Percentiles rank a stretch among this genome's conserved stretches.
phyloP scores from a whole-genome alignment of 2,329 filamentous ascomycete species.

The Aspergillus quadrilineatus region DNA sequence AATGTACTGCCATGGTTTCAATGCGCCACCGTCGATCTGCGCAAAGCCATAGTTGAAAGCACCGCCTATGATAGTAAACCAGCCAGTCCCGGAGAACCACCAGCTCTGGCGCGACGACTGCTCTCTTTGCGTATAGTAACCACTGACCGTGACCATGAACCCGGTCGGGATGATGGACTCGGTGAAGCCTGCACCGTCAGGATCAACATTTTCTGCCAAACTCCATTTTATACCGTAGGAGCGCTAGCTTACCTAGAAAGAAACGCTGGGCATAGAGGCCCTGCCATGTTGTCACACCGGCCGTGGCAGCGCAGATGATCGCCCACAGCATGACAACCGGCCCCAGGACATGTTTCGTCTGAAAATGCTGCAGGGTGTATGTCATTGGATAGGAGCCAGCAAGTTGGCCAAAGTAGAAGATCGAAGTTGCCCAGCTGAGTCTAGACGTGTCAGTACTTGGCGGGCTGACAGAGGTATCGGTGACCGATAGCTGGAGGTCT shows the following conservation, averaged over 20 bases:
- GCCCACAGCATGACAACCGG: conserved; percentile 60
- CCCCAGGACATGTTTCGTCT: conserved; percentile 64
- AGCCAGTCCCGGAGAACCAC: conserved; percentile 63
- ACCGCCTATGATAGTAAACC: conserved; percentile 63
- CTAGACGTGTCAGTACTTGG: conserved; percentile 64
- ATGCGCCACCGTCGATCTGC: conserved; percentile 55
- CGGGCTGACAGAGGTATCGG: conserved; percentile 52
- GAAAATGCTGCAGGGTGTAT: conserved; percentile 67
- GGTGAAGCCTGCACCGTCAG: conserved; percentile 45
- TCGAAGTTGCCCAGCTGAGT: conserved; percentile 72
- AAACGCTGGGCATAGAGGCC: conserved; percentile 68
- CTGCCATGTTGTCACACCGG: conserved; percentile 61
- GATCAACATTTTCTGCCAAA: background rate
- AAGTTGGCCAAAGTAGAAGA: conserved; percentile 80
- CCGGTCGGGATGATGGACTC: conserved; percentile 66
- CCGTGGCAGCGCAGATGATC: conserved; percentile 66
- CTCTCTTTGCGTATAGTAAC: conserved; percentile 65
- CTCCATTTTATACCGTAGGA: background rate
- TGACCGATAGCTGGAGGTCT: conserved; percentile 61
- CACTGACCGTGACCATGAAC: conserved; percentile 64
- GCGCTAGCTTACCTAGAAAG: conserved; percentile 47
- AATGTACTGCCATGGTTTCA: conserved; percentile 69
- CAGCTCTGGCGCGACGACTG: conserved; percentile 64
- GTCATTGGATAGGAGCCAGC: conserved; percentile 72
- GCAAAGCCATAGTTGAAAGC: conserved; percentile 67